Percentiles rank a stretch among this genome's conserved stretches.
phyloP scores from a whole-genome alignment of 108 stramenopile genomes.

The Pinguiococcus pyrenoidosus region DNA sequence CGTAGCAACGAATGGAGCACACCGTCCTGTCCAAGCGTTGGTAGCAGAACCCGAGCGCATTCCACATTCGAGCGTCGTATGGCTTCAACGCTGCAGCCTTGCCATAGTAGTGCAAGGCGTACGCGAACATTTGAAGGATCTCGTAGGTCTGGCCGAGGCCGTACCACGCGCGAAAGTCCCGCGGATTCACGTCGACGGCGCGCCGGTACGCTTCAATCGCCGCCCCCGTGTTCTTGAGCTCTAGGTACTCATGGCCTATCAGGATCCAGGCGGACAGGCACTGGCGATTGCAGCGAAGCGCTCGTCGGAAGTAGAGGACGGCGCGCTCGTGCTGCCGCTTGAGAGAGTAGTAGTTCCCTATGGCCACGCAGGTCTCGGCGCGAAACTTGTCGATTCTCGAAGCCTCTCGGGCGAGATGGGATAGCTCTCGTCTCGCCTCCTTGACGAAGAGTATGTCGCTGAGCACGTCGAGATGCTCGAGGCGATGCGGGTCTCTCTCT shows the following conservation, averaged over 20 bases:
- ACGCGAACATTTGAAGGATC: constrained; percentile 80
- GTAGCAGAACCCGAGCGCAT: constrained; percentile 76
- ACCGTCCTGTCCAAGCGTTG: constrained; percentile 40
- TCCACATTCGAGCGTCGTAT: constrained; percentile 97
- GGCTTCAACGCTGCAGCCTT: constrained; percentile 75
- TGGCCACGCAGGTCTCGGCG: constrained; percentile 87
- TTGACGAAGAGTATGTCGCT: constrained; percentile 71
- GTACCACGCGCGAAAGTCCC: constrained; percentile 95
- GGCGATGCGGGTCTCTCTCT: constrained; percentile 58
- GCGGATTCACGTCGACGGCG: constrained; percentile 72
- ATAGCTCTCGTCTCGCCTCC: constrained; percentile 59
- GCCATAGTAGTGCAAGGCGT: constrained; percentile 85
- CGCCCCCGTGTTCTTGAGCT: constrained; percentile 85
- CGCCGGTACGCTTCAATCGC: constrained; percentile 96
- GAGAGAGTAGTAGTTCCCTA: constrained; percentile 84
- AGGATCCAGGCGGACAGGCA: constrained; percentile 91
- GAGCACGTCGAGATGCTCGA: constrained; percentile 73
- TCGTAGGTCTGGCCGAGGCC: constrained; percentile 98
- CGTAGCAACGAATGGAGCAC: constrained; percentile 76
- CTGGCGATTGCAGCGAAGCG: constrained; percentile 63
- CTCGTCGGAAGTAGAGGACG: constrained; percentile 82
- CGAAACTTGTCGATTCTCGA: constrained; percentile 74
- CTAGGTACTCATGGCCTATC: constrained; percentile 93
- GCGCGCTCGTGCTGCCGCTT: constrained; percentile 88
- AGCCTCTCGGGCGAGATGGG: constrained; percentile 71